These are phyloP conservation scores for Ailanthus altissimus DNA, from an alignment of 345 rosid genomes.

Conservation along the genomic window DNA sequence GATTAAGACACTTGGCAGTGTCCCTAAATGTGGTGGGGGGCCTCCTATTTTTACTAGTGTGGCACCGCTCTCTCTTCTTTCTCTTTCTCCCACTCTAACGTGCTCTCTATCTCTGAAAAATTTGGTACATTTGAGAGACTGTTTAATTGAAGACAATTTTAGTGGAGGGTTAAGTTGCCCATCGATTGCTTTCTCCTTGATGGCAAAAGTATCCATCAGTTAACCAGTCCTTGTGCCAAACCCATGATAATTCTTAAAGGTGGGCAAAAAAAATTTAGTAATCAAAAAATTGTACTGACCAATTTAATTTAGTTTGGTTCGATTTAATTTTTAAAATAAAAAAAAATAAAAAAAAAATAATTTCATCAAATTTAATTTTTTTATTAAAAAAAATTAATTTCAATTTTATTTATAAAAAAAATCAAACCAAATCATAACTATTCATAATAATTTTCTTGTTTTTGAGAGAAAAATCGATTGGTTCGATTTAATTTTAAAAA, in stretches of 20 bases:
- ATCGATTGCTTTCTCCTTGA: slow-evolving; percentile 25
- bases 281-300: too few species aligned
- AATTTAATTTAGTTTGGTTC: too few species aligned
- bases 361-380: too few species aligned
- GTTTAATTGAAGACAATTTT: slow-evolving; percentile 8
- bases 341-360: too few species aligned
- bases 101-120: neutral
- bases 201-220: slow-evolving; percentile 13
- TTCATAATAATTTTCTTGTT: too few species aligned
- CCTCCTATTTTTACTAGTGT: slow-evolving; percentile 19
- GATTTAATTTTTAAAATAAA: too few species aligned
- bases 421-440: too few species aligned
- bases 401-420: too few species aligned
- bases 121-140: neutral
- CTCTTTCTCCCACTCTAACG: neutral
- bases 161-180: slow-evolving; percentile 14
- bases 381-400: too few species aligned
- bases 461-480: too few species aligned
- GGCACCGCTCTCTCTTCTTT: slow-evolving; percentile 7
- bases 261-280: too few species aligned
- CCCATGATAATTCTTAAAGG: slow-evolving; percentile 22
- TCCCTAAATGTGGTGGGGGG: slow-evolving; percentile 20
- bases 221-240: slow-evolving; percentile 25
- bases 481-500: too few species aligned
- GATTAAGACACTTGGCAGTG: slow-evolving; percentile 30